These are phyloP conservation scores for Colletotrichum coccodes DNA, from an alignment of 2,329 filamentous ascomycete genomes.

Conservation along the genomic window DNA sequence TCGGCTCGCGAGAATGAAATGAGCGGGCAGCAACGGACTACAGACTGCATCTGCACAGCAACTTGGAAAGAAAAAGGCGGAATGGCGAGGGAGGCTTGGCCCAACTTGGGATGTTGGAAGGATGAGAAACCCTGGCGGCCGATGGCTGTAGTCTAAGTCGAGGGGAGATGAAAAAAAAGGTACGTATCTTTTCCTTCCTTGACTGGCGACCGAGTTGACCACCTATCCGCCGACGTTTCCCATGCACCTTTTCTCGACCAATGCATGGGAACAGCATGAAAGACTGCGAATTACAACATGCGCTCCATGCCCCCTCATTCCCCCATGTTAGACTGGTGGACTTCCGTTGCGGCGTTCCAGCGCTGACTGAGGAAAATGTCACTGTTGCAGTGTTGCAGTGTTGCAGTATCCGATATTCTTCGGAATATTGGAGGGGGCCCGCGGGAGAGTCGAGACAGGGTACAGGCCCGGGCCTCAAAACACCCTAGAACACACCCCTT, in stretches of 20 bases:
- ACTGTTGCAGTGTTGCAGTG: neutral
- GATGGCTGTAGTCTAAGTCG: neutral
- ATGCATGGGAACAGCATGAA: neutral
- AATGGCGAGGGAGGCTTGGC: constrained; percentile 27
- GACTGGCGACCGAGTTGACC: too few species aligned
- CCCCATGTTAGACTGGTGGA: neutral
- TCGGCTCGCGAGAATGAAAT: neutral
- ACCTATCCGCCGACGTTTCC: neutral
- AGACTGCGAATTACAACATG: neutral
- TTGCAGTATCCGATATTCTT: neutral
- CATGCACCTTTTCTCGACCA: neutral
- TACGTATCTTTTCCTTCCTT: neutral
- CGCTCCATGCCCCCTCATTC: too few species aligned
- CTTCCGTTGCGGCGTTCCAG: neutral
- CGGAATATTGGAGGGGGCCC: neutral
- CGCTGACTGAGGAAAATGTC: neutral
- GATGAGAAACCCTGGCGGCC: constrained; percentile 22
- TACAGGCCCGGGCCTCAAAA: constrained; percentile 3
- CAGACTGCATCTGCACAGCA: neutral
- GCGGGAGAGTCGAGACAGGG: constrained; percentile 9
- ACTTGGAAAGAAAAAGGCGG: constrained; percentile 5
- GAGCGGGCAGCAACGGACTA: neutral
- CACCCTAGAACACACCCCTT: neutral
- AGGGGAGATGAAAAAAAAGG: neutral
- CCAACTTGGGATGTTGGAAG: constrained; percentile 21